Conservation (phyloP, 345 rosid genomes). For the Eucalyptus albens region DNA sequence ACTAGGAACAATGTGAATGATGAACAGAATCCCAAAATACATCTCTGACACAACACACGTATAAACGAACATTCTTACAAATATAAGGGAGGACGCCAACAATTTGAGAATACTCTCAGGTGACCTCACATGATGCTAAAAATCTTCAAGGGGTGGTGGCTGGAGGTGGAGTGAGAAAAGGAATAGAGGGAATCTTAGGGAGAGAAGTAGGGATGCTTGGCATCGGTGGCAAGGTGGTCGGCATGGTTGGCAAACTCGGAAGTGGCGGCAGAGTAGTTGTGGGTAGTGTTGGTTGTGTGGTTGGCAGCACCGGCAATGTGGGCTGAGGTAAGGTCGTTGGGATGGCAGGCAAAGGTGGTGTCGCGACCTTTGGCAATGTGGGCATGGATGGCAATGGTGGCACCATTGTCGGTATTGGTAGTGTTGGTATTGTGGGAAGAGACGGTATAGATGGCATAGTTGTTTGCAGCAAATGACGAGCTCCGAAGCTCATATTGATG, state of each 20-base stretch:
- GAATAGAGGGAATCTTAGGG: constrained; percentile 15
- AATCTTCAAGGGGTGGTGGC: neutral
- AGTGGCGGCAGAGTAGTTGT: neutral
- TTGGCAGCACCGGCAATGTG: neutral
- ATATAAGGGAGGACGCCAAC: neutral
- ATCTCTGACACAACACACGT: neutral
- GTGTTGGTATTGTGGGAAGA: neutral
- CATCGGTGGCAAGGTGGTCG: constrained; percentile 2
- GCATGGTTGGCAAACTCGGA: neutral
- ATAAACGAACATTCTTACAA: neutral
- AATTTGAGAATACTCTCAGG: neutral
- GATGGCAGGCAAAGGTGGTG: neutral
- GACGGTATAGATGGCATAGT: neutral
- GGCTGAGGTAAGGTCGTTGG: constrained; percentile 4
- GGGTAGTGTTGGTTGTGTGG: constrained; percentile 1
- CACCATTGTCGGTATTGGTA: neutral
- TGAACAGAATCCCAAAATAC: neutral
- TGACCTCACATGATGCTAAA: neutral
- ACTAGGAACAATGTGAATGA: neutral
- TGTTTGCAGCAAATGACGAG: constrained; percentile 7
- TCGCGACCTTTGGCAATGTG: neutral
- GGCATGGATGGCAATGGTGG: neutral
- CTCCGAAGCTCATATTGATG: neutral
- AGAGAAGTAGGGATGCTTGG: constrained; percentile 15
- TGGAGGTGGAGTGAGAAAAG: constrained; percentile 21